Evolutionary conservation across 2,329 filamentous ascomycete species (phyloP), one percentile per base, ranked within the genome.

Genomic region (Xylariaceae sp.): DNA sequence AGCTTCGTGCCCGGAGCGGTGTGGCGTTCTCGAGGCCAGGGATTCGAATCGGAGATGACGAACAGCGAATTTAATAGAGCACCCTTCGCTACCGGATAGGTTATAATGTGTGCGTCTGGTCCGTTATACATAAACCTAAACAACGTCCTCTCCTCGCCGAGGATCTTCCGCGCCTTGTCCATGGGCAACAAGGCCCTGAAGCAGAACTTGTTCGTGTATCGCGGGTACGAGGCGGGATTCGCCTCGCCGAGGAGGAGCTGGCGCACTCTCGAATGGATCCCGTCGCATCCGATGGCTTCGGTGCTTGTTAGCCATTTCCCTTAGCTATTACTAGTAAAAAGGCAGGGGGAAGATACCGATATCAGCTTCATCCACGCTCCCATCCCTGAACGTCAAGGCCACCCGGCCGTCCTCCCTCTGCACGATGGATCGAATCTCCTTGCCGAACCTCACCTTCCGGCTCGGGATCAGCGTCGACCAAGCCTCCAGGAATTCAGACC

Each of bases 171-270:
- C 0, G 80, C 82, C 15, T 75, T 66, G 1, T 74, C 70, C 75
- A 87, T 86, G 0, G 83, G 80, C 1, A 86, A 72, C 2, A 88
- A 67, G 0, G 79, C 79, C 6, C 85, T 75, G 67, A 84, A 88
- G 32, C 80, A 84, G 67, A 80, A 81, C 57, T 84, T 82, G 30
- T 77, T 72, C 0, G 76, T 77, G 63, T 83, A 87, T 1, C 70
- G 65, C 0, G 82, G 72, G 22, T 73, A 64, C 0, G 74, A 68
- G 2, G 74, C 71, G 0, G 76, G 73, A 54, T 75, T 67, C 19
- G 71, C 67, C 2, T 72, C 64, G 0, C 78, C 80, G 2, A 85
- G 69, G 5, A 87, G 66, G 13, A 80, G 65, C 29, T 76, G 65
- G 7, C 84, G 72, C 2, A 79, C 73, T 3, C 72, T 70, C 0